A percentile compares a stretch with the other conserved stretches of the same genome.
These are phyloP conservation scores for Fomitopsis schrenkii DNA, from an alignment of 1,284 basidiomycete genomes.

Conservation along the genomic window DNA sequence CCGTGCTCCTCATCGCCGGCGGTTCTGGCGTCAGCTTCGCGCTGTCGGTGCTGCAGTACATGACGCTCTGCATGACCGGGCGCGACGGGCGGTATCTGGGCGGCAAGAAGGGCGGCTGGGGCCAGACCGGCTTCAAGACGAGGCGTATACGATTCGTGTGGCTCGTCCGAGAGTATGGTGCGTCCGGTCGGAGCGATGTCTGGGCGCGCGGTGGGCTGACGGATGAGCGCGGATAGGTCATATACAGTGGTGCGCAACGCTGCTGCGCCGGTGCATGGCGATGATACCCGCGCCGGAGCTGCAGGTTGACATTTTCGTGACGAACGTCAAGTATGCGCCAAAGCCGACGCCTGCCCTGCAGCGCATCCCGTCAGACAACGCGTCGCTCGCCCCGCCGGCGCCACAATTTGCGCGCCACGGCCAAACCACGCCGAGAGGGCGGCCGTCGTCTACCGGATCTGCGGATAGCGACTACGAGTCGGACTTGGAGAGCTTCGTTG, in stretches of 20 bases:
- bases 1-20: conserved; percentile 70
- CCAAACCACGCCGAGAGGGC: background rate
- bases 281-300: conserved; percentile 57
- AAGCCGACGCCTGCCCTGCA: background rate
- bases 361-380: conserved; percentile 7
- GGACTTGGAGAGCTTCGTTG: conserved; percentile 35
- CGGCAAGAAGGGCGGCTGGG: conserved; percentile 39
- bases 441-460: conserved; percentile 12
- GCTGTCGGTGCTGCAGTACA: conserved; percentile 66
- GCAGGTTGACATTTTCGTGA: conserved; percentile 80
- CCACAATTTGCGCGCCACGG: conserved; percentile 34
- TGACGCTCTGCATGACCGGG: conserved; percentile 60
- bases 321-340: conserved; percentile 39
- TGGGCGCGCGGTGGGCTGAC: background rate
- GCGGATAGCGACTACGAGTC: conserved; percentile 30
- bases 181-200: conserved; percentile 21
- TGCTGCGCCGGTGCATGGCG: conserved; percentile 64
- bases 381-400: conserved; percentile 39
- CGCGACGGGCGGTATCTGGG: conserved; percentile 45
- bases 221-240: conserved; percentile 48
- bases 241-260: conserved; percentile 77
- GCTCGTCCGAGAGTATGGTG: conserved; percentile 80
- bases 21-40: conserved; percentile 83
- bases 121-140: conserved; percentile 43
- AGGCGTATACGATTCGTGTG: conserved; percentile 76